These are phyloP conservation scores for Candida tammaniensis DNA, from an alignment of 805 yeast species.

Conservation along the genomic window DNA sequence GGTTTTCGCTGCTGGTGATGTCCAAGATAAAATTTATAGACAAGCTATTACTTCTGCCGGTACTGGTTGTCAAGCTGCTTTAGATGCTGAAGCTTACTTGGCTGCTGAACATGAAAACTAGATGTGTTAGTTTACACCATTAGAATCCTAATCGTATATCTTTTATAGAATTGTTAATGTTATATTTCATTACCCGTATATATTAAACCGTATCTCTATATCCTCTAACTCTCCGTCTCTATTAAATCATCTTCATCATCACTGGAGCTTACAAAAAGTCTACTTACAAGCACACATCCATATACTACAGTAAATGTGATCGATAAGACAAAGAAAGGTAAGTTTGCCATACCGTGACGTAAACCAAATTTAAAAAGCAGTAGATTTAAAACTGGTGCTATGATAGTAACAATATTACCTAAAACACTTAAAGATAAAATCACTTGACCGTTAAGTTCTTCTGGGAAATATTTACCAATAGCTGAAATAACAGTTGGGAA, in stretches of 20 bases:
- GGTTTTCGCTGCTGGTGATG: constrained; percentile 98
- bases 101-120: constrained; percentile 43
- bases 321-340: constrained; percentile 6
- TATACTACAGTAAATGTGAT: not conserved
- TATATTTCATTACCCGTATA: too few species aligned
- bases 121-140: not conserved
- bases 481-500: constrained; percentile 58
- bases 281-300: not conserved
- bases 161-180: too few species aligned
- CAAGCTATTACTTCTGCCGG: constrained; percentile 99
- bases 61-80: constrained; percentile 98
- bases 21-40: constrained; percentile 94
- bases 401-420: constrained; percentile 1
- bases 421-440: constrained; percentile 7
- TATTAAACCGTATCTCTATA: too few species aligned
- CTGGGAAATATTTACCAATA: constrained; percentile 56
- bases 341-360: constrained; percentile 3
- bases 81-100: constrained; percentile 85
- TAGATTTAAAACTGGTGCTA: constrained; percentile 2
- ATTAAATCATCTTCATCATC: too few species aligned
- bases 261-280: too few species aligned
- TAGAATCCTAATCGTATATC: not conserved
- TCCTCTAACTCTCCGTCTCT: too few species aligned
- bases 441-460: constrained; percentile 13
- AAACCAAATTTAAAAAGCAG: constrained; percentile 9